Base-by-base conservation (phyloP, 78 protist genomes). In the Speleostelium caveatum region DNA sequence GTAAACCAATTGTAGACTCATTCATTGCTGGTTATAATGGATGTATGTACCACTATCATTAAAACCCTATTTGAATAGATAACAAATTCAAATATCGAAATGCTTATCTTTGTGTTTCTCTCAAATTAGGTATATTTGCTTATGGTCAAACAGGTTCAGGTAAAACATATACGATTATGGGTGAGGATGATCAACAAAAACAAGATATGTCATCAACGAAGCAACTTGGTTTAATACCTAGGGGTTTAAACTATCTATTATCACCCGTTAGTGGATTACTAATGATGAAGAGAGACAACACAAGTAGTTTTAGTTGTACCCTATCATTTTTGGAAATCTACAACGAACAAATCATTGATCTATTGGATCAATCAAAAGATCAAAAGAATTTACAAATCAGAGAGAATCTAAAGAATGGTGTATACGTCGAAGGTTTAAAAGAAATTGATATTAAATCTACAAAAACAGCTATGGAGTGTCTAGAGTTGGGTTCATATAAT, bases 261-360 rank as follows among this genome's bases (percentile, higher is more conserved):
- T 14, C 28, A 45, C 16, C 7, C 19, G 26, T 6, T 39, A 62
- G 56, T 24, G 41, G 49, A 17, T 0, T 21, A 36, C 12, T 30
- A 51, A 30, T n/a, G n/a, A n/a, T n/a, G n/a, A n/a, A n/a, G n/a
- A n/a, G n/a, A n/a, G n/a, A 49, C 86, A 55, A 66, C 7, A 3
- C 1, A 39, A 42, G 42, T 5, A 60, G 41, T 1, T 90, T 4
- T n/a, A 51, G 35, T 42, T 74, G 87, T 38, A 56, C 65, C 17
- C 38, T 79, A 53, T 92, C 95, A 55, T 75, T 71, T 56, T 67
- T 94, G 21, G 96, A 94, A 79, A 88, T 94, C 32, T 94, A 94
- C 73, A 94, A 94, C 60, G 96, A 94, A 61, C 36, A 61, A 21
- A 67, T 94, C 22, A 67, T 68, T 12, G 94, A 94, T 63, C 75